Conservation (phyloP, 176 grass and related monocot species). For the Oryza australiensis region DNA sequence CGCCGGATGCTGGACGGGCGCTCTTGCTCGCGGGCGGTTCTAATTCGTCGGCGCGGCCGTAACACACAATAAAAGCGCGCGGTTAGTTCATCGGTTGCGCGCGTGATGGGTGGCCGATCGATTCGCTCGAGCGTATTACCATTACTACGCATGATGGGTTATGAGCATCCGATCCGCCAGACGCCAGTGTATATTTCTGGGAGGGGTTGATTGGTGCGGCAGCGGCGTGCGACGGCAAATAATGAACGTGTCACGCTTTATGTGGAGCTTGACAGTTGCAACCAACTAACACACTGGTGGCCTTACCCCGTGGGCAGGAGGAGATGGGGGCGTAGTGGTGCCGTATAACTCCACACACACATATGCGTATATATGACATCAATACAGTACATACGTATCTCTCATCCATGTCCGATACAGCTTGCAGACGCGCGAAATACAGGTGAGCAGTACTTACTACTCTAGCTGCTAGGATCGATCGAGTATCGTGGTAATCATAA, state of each 20-base stretch:
- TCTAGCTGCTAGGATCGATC: neutral
- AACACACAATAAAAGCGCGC: constrained; percentile 7
- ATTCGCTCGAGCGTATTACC: neutral
- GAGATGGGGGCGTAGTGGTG: constrained; percentile 23
- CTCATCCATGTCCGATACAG: neutral
- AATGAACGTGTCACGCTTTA: constrained; percentile 5
- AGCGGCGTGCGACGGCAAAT: constrained; percentile 11
- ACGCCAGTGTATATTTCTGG: neutral
- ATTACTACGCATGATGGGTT: neutral
- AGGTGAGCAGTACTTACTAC: neutral
- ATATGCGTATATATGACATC: neutral
- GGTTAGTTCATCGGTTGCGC: neutral
- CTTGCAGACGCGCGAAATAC: neutral
- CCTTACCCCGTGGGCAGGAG: constrained; percentile 9
- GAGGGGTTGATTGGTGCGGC: constrained; percentile 2
- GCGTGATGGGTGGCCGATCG: neutral
- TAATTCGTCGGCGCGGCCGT: constrained; percentile 40
- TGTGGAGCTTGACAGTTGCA: constrained; percentile 30
- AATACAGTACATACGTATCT: neutral
- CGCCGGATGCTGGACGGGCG: neutral
- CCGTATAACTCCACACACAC: neutral
- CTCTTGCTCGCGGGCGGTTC: no score
- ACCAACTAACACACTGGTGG: neutral
- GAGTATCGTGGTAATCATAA: constrained; percentile 13
- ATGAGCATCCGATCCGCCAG: no score